phyloP scores from a whole-genome alignment of 1,139 yeast species.

The Debaryomyces coudertii region DNA sequence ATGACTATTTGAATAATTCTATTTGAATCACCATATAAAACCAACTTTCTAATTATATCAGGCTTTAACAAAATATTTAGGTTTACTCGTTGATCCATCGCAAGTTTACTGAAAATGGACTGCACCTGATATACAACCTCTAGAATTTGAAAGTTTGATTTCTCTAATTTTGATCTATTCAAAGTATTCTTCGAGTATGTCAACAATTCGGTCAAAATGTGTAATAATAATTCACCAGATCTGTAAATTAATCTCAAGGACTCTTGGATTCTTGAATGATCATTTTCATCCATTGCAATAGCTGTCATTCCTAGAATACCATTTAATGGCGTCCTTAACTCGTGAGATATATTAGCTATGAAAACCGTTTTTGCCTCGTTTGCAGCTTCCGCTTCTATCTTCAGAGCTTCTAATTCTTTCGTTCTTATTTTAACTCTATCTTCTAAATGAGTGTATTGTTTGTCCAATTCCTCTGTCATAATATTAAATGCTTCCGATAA shows the following conservation, averaged over 20 bases:
- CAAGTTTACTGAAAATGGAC: slow-evolving; percentile 85
- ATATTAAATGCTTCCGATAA: slow-evolving; percentile 86
- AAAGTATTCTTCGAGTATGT: slow-evolving; percentile 91
- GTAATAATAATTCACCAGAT: slow-evolving; percentile 84
- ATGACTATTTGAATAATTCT: slow-evolving; percentile 84
- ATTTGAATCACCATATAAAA: slow-evolving; percentile 81
- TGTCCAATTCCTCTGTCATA: slow-evolving; percentile 85
- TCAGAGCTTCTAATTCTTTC: slow-evolving; percentile 83
- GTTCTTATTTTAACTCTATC: slow-evolving; percentile 90
- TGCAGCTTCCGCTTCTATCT: slow-evolving; percentile 88
- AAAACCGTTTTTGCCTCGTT: slow-evolving; percentile 94
- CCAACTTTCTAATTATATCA: slow-evolving; percentile 59
- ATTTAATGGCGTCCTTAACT: slow-evolving; percentile 89
- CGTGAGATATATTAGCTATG: slow-evolving; percentile 95
- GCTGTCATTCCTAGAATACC: slow-evolving; percentile 97
- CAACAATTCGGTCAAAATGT: slow-evolving; percentile 82
- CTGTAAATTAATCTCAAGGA: slow-evolving; percentile 75
- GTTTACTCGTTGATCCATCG: slow-evolving; percentile 73
- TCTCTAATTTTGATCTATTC: slow-evolving; percentile 81
- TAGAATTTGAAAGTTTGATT: slow-evolving; percentile 71
- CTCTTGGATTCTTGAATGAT: slow-evolving; percentile 64
- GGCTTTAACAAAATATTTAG: slow-evolving; percentile 62
- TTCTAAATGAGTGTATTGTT: slow-evolving; percentile 82
- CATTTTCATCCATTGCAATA: slow-evolving; percentile 84
- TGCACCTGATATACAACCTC: slow-evolving; percentile 83